Evolutionary conservation across 768 basidiomycete species (phyloP), one percentile per base, ranked within the genome.

Genomic region (Phlebiopsis flavidoalba): DNA sequence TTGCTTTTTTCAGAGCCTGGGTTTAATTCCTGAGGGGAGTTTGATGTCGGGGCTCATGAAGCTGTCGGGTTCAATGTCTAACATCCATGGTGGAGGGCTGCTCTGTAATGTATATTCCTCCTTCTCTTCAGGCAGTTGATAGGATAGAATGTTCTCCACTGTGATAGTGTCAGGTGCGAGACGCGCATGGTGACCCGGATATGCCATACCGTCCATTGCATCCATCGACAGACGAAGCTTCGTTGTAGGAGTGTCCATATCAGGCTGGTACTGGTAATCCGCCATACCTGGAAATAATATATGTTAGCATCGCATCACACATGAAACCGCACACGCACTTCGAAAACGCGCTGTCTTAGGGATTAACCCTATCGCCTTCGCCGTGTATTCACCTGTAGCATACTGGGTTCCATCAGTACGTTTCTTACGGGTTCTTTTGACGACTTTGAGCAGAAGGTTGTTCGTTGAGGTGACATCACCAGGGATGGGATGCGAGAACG

Each of bases 221-320:
- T 86, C 82, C 84, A 98, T 88, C 0, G 92, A 83, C 12, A 78
- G 65, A 4, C 91, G 85, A 57, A 98, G 74, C 60, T 84, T 76
- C 1, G 86, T 72, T 3, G 93, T 75, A 2, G 88, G 86, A 67
- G 96, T 93, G 14, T 83, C 72, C 70, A 79, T 75, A 59, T 89
- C 79, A 1, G 93, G 93, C 62, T 87, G 82, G 72, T 86, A 97
- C 72, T 97, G 95, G 70, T 86, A 97, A 72, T 98, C 96, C 43
- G 87, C 91, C 91, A 98, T 93, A 60, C 87, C 96, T 98, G 60
- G 40, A 36, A 10, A 7, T 19, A 22, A 8, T 17, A 37, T 43
- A 22, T 2, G 36, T 40, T 36, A 43, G 54, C 40, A 45, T 11
- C 19, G 24, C 22, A 15, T 33, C 50, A 14, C 21, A 50, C 14